Evolutionary conservation across 108 stramenopile genomes (phyloP).

Genomic region (Epithemia pelagica): DNA sequence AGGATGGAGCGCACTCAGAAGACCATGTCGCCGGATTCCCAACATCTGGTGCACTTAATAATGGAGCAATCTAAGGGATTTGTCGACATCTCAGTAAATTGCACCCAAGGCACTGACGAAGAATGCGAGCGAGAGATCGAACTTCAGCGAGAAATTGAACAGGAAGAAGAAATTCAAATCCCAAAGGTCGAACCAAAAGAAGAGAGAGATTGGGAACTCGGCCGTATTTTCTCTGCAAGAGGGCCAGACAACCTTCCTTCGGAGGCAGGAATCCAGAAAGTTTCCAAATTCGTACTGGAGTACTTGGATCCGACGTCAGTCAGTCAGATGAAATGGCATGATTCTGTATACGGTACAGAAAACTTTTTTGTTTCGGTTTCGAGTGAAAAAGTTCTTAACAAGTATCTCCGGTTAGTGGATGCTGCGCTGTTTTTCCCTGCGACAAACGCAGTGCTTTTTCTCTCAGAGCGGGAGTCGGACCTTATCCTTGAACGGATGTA

Average conservation of each 20-base stretch:
- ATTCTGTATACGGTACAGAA: not conserved
- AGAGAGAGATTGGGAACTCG: conserved; percentile 12
- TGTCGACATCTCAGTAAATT: not conserved
- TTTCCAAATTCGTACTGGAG: not conserved
- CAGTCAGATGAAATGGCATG: not conserved
- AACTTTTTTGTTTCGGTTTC: not conserved
- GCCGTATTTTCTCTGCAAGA: not conserved
- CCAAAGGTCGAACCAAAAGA: conserved; percentile 11
- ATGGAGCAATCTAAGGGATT: not conserved
- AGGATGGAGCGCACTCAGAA: not conserved
- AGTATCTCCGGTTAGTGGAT: not conserved
- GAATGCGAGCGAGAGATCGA: conserved; percentile 51
- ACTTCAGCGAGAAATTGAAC: conserved; percentile 34
- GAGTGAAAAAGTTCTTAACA: not conserved
- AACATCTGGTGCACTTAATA: not conserved
- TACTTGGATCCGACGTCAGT: not conserved
- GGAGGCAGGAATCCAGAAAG: not conserved
- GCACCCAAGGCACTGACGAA: conserved; percentile 14
- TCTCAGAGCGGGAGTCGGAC: not conserved
- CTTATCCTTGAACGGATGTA: not conserved
- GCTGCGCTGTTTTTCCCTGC: not conserved
- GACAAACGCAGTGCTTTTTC: not conserved
- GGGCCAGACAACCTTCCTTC: not conserved
- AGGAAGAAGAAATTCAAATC: conserved; percentile 41
- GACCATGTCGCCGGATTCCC: not conserved